Base-by-base conservation (phyloP, 768 basidiomycete species). In the Omphalotus guepiniiformis region DNA sequence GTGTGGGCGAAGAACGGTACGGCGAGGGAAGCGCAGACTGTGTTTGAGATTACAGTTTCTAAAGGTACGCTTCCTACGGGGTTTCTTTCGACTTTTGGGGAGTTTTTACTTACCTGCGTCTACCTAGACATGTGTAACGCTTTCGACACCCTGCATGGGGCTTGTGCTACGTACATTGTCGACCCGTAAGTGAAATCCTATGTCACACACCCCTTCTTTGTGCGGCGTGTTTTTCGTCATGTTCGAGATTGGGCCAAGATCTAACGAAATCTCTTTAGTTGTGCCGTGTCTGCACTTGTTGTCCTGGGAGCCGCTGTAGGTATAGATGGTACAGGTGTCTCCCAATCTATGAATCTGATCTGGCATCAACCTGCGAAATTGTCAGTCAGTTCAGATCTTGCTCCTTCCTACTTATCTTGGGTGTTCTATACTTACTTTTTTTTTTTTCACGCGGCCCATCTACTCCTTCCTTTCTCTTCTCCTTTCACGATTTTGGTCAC, bases 321-420 rank as follows among this genome's bases (percentile, higher is more conserved):
- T 26, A 21, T 45, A 11, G 52, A 53, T 28, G 42, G 48, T 9
- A 53, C 41, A 9, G 52, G 52, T 23, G 34, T 53, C 3, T 53
- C 52, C n/a, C 52, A 53, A 23, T 43, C 48, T 23, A 53, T 53
- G 52, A 49, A 53, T 23, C 16, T 53, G 26, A 53, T 49, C 37
- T 53, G 52, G 52, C 52, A 53, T 41, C 26, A 39, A n/a, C 48
- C 52, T 22, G 52, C 48, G 26, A 34, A 44, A 15, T 25, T 44
- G 52, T 53, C 19, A 49, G 52, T 28, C 19, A 15, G 18, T 45
- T 11, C 9, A 6, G 43, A 32, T 45, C 12, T 41, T 44, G 13
- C 19, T 9, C 32, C 15, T 25, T n/a, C 23, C 22, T 5, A 12
- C 18, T 5, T 47, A 34, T 37, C 35, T 41, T 15, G 38, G n/a